A percentile compares a stretch with the other conserved stretches of the same genome.
phyloP scores from a whole-genome alignment of 202 grass and related monocot species.

The Tripidium arundinaceum region DNA sequence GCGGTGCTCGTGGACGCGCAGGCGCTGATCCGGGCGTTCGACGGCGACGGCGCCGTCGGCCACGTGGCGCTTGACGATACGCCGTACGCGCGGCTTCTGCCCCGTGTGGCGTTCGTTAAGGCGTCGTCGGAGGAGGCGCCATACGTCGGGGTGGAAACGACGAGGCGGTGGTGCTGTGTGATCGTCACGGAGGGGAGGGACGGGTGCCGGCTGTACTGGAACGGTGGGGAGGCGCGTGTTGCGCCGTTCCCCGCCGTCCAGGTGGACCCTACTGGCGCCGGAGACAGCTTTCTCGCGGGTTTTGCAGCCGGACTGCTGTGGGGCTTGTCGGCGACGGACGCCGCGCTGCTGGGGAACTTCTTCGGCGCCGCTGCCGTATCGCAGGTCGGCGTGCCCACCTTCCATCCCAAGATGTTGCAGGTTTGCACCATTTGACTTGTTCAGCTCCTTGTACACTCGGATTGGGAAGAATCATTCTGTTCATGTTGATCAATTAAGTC shows the following conservation, averaged over 20 bases:
- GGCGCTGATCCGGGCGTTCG: constrained; percentile 85
- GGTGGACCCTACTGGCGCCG: constrained; percentile 89
- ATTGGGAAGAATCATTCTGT: background rate
- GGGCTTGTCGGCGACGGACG: constrained; percentile 68
- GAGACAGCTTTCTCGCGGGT: constrained; percentile 86
- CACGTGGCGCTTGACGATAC: constrained; percentile 54
- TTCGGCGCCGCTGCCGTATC: constrained; percentile 71
- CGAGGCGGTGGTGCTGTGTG: constrained; percentile 64
- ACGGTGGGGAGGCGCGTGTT: constrained; percentile 56
- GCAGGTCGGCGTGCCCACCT: constrained; percentile 73
- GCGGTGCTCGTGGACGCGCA: constrained; percentile 86
- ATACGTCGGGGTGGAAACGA: constrained; percentile 64
- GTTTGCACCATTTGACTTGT: constrained; percentile 30
- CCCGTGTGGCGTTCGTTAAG: constrained; percentile 69
- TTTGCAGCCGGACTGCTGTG: constrained; percentile 70
- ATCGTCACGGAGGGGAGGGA: constrained; percentile 85
- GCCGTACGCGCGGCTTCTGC: constrained; percentile 52
- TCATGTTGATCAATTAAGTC: background rate
- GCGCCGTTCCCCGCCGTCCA: constrained; percentile 59
- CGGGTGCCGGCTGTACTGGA: constrained; percentile 71
- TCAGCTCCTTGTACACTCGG: background rate
- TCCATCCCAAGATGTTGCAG: constrained; percentile 76
- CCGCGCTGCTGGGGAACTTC: constrained; percentile 83
- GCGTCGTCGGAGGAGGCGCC: constrained; percentile 87
- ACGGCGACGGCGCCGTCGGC: constrained; percentile 50